Base-by-base conservation (phyloP, 192 early-diverging fungal genomes). In the Cetraspora pellucida region DNA sequence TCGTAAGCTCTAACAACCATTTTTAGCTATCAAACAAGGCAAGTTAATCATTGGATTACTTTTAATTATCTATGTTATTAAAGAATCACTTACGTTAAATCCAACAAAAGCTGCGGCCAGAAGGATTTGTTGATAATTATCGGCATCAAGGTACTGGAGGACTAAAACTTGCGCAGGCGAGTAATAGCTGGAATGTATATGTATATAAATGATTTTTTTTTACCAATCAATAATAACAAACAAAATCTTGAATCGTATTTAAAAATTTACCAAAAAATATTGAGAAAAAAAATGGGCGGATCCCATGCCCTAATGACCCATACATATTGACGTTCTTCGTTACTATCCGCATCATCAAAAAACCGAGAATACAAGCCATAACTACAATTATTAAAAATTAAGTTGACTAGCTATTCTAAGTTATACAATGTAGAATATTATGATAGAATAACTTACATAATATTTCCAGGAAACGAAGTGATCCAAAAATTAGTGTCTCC, bases 131-230 rank as follows among this genome's bases (percentile, higher is more conserved):
- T 83, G 80, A 79, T 87, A 88, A 70, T 90, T 91, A 2, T 87
- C 83, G 3, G 78, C 74, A 23, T 84, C 77, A 78, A 88, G 81
- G 60, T 81, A 80, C 16, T 80, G 73, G 75, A 91, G 50, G 10
- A 88, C 71, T 76, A 91, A 70, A 23, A 87, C 84, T 80, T 91
- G 90, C 13, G 82, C 84, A 0, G 90, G 90, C 21, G 89, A 90
- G 73, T 81, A 90, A 89, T 87, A 90, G 58, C 90, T 84, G 47
- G 14, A 28, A 23, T 27, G 37, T 43, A 52, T n/a, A 71, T 49
- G 25, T n/a, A 8, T 27, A 74, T 10, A 46, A 13, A 27, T 54
- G 7, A 52, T 59, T 10, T 13, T 25, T 54, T 54, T n/a, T n/a
- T n/a, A n/a, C 31, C 3, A 13, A 1, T 50, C 11, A 66, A 52